Evolutionary conservation across 140 eudicot genomes (phyloP).

Genomic region (Cichorium intybus): DNA sequence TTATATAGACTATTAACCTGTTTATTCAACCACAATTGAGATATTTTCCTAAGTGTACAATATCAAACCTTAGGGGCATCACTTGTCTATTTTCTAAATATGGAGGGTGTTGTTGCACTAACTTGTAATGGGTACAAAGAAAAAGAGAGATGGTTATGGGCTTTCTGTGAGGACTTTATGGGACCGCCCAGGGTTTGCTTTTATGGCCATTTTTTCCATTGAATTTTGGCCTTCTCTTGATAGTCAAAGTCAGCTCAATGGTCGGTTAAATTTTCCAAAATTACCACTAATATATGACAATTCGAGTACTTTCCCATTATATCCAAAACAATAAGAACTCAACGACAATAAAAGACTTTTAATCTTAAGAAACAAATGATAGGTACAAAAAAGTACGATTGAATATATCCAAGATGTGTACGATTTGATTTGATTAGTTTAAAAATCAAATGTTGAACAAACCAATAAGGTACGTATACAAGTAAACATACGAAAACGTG

Average conservation of each 20-base stretch:
- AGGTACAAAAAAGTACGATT: no score
- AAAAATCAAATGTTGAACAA: no score
- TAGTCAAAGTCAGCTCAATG: slow-evolving; percentile 27
- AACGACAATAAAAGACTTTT: not conserved
- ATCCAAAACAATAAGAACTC: not conserved
- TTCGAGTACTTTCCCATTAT: not conserved
- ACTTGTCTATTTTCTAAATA: not conserved
- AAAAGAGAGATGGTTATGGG: slow-evolving; percentile 25
- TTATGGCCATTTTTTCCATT: slow-evolving; percentile 11
- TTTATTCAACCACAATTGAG: not conserved
- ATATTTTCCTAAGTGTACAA: not conserved
- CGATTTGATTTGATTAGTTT: no score
- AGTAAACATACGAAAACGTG: no score
- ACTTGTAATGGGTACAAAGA: slow-evolving; percentile 2
- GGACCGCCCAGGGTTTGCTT: slow-evolving; percentile 16
- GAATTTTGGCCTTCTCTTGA: not conserved
- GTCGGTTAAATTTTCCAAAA: slow-evolving; percentile 12
- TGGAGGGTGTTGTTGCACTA: slow-evolving; percentile 4
- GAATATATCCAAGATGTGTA: no score
- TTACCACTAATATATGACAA: not conserved
- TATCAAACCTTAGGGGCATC: not conserved
- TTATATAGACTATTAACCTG: not conserved
- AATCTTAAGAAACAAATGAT: not conserved
- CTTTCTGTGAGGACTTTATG: slow-evolving; percentile 26
- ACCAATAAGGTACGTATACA: no score